Evolutionary conservation across 2,329 filamentous ascomycete genomes (phyloP).

Genomic region (Botrytis medusae): DNA sequence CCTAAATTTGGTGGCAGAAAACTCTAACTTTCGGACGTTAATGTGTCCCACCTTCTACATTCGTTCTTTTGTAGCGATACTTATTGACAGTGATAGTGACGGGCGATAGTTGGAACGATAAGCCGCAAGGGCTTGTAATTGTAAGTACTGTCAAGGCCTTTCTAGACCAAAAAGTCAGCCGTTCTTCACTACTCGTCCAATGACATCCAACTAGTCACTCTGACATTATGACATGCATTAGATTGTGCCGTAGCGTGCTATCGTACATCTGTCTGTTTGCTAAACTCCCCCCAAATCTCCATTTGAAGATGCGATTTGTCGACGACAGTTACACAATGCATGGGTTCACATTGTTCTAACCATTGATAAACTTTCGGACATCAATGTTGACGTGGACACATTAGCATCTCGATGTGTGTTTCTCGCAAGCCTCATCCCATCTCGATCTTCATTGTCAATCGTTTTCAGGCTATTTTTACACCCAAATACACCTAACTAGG

Average conservation of each 20-base stretch:
- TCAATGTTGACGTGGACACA: not conserved
- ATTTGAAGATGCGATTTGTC: conserved; percentile 9
- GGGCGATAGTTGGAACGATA: not conserved
- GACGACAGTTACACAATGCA: not conserved
- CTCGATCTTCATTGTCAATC: not conserved
- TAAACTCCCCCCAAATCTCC: not conserved
- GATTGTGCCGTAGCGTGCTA: not conserved
- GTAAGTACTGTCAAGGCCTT: not conserved
- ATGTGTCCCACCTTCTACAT: not conserved
- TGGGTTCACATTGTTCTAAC: not conserved
- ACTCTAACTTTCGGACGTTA: not conserved
- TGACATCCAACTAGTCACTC: not conserved
- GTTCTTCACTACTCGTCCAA: not conserved
- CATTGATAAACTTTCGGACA: not conserved
- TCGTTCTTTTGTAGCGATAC: not conserved
- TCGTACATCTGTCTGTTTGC: not conserved
- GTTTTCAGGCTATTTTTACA: not conserved
- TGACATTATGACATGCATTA: conserved; percentile 3
- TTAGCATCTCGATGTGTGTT: not conserved
- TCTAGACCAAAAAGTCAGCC: not conserved
- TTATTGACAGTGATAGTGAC: not conserved
- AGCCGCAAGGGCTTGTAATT: not conserved
- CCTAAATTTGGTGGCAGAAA: not conserved
- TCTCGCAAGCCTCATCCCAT: not conserved
- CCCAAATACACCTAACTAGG: not conserved